Evolutionary conservation across 805 yeast genomes (phyloP).

Genomic region (Wilhelminamyces savonicus): DNA sequence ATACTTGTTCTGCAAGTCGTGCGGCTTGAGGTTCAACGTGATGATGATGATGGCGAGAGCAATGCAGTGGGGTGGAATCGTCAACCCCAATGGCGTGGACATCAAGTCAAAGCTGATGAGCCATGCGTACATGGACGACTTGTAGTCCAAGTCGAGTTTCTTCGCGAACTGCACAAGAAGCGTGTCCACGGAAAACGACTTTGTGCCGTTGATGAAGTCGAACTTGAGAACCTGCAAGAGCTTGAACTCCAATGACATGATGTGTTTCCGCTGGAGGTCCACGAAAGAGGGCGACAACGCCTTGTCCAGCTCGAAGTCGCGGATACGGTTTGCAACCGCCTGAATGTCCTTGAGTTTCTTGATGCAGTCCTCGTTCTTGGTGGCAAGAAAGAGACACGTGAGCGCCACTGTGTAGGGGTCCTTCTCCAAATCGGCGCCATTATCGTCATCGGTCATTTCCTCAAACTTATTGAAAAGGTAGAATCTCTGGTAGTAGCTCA

Average conservation of each 20-base stretch:
- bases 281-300: conserved; percentile 12
- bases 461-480: conserved; percentile 60
- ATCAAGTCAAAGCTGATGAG: conserved; percentile 67
- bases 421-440: conserved; percentile 22
- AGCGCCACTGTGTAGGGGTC: conserved; percentile 59
- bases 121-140: conserved; percentile 60
- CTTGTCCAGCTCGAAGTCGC: conserved; percentile 29
- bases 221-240: conserved; percentile 72
- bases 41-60: conserved; percentile 64
- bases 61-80: conserved; percentile 68
- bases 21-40: conserved; percentile 44
- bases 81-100: conserved; percentile 61
- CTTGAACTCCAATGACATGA: conserved; percentile 61
- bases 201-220: conserved; percentile 60
- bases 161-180: conserved; percentile 58
- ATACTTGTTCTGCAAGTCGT: conserved; percentile 12
- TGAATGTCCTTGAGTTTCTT: conserved; percentile 66
- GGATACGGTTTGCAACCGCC: conserved; percentile 37
- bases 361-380: conserved; percentile 79
- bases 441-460: conserved; percentile 20
- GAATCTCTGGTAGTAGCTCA: conserved; percentile 67
- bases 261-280: conserved; percentile 51
- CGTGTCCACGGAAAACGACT: conserved; percentile 47
- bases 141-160: conserved; percentile 38
- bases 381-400: conserved; percentile 62